Conservation (phyloP, 768 basidiomycete species). For the Lactarius deliciosus region DNA sequence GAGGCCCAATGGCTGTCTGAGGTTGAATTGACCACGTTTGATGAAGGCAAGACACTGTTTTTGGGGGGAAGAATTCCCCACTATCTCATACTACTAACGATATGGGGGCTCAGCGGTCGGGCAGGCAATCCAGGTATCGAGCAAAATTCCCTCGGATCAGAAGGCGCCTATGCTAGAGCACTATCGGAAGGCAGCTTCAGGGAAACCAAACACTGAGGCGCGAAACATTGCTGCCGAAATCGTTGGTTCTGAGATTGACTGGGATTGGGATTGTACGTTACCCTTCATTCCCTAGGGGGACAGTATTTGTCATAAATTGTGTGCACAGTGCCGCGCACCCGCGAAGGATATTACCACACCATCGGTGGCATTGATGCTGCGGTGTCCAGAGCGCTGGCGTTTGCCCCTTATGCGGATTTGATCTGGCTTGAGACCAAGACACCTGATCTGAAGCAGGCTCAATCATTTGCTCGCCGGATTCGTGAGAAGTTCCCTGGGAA, state of each 20-base stretch:
- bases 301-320: not conserved
- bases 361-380: constrained; percentile 80
- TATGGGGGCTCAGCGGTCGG: constrained; percentile 51
- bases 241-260: constrained; percentile 66
- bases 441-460: constrained; percentile 80
- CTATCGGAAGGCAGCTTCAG: constrained; percentile 57
- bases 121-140: constrained; percentile 52
- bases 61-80: constrained; percentile 3
- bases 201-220: constrained; percentile 72
- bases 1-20: constrained; percentile 73
- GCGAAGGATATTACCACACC: constrained; percentile 90
- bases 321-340: constrained; percentile 71
- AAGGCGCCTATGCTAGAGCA: constrained; percentile 56
- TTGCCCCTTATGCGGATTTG: constrained; percentile 84
- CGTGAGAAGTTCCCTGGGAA: constrained; percentile 70
- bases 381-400: constrained; percentile 74
- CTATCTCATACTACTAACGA: constrained; percentile 11
- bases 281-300: not conserved
- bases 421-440: constrained; percentile 92
- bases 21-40: constrained; percentile 77
- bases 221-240: constrained; percentile 73
- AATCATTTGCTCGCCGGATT: constrained; percentile 74
- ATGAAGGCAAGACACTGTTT: constrained; percentile 57
- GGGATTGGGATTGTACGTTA: constrained; percentile 87
- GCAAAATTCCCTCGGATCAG: constrained; percentile 40